phyloP scores from a whole-genome alignment of 176 grass and related monocot species.

The Dendrocalamus sinicus region DNA sequence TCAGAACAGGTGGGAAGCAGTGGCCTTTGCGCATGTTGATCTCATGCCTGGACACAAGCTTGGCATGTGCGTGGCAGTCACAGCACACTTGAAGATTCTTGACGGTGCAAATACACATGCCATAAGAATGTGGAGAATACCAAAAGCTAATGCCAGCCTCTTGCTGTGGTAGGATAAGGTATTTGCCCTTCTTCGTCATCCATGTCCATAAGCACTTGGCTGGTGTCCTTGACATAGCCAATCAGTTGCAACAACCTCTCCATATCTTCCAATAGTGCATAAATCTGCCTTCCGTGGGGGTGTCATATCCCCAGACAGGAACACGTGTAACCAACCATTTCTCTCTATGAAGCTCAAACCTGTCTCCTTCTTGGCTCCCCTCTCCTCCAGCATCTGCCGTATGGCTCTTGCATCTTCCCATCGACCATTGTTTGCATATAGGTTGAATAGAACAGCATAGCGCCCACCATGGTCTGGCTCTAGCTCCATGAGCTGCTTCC shows the following conservation, averaged over 20 bases:
- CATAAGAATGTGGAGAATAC: conserved; percentile 39
- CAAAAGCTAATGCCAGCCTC: conserved; percentile 47
- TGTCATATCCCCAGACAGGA: conserved; percentile 35
- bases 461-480: conserved; percentile 67
- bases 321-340: conserved; percentile 48
- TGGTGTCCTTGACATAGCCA: conserved; percentile 51
- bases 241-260: conserved; percentile 34
- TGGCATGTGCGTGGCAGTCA: conserved; percentile 40
- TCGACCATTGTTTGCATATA: conserved; percentile 59
- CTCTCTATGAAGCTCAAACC: conserved; percentile 65
- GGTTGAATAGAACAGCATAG: conserved; percentile 63
- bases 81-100: conserved; percentile 53
- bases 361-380: conserved; percentile 52
- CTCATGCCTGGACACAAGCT: conserved; percentile 49
- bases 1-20: not conserved
- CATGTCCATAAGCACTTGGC: conserved; percentile 42
- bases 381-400: conserved; percentile 56
- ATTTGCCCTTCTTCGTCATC: conserved; percentile 43
- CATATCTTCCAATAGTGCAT: conserved; percentile 27
- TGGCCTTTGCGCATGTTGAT: conserved; percentile 19
- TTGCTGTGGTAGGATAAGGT: conserved; percentile 42
- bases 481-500: conserved; percentile 63
- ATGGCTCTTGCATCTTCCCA: conserved; percentile 56
- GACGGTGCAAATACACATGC: conserved; percentile 32
- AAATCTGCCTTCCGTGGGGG: conserved; percentile 23